A percentile compares a stretch with the other conserved stretches of the same genome.
These are phyloP conservation scores for Phytophthora boehmeriae DNA, from an alignment of 352 stramenopile genomes.

Conservation along the genomic window DNA sequence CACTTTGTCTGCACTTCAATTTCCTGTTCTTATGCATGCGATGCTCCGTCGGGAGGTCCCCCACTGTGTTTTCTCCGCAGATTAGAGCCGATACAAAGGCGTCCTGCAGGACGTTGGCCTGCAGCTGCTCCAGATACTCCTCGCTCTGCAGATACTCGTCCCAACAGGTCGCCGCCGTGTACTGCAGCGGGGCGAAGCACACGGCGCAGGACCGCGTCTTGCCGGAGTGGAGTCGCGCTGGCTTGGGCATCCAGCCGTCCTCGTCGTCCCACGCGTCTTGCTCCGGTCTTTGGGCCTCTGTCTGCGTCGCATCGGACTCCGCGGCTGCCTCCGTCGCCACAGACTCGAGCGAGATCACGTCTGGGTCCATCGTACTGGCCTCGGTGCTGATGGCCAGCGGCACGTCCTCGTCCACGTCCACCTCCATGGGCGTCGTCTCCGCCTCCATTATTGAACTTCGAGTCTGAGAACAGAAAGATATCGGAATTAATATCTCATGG, in stretches of 20 bases:
- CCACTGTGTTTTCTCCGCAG: constrained; percentile 69
- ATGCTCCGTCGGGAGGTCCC: constrained; percentile 84
- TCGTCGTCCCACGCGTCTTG: constrained; percentile 44
- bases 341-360: background rate
- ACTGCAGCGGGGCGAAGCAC: constrained; percentile 82
- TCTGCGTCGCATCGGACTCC: constrained; percentile 1
- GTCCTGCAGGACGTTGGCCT: constrained; percentile 78
- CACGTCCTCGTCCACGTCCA: background rate
- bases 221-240: constrained; percentile 76
- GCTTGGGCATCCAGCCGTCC: constrained; percentile 88
- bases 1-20: constrained; percentile 81
- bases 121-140: constrained; percentile 72
- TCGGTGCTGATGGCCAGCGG: constrained; percentile 12
- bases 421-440: background rate
- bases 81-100: constrained; percentile 81
- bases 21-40: constrained; percentile 88
- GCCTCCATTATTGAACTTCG: background rate
- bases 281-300: constrained; percentile 5
- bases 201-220: constrained; percentile 76
- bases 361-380: background rate
- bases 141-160: constrained; percentile 87
- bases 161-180: constrained; percentile 69
- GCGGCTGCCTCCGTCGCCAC: background rate
- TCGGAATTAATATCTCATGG: no score
- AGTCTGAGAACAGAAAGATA: background rate